Evolutionary conservation across 352 stramenopile species (phyloP), one percentile per base, ranked within the genome.

Genomic region (Globisporangium perplexum): DNA sequence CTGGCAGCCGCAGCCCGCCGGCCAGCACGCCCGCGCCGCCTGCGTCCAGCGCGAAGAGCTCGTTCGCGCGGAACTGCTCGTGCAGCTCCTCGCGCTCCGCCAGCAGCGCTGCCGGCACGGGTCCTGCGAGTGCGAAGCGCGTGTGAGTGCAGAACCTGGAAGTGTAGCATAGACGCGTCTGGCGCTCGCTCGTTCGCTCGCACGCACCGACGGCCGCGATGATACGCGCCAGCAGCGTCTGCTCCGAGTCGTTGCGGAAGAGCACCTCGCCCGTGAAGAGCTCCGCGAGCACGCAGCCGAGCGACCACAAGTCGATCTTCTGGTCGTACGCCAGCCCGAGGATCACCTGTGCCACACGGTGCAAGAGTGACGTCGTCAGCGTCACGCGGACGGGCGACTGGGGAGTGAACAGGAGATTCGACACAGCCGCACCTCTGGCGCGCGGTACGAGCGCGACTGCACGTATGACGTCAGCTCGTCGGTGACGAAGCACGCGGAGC

Each of bases 401-500:
- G 20, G n/a, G n/a, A n/a, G n/a, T n/a, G n/a, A n/a, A n/a, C n/a
- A n/a, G n/a, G n/a, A n/a, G n/a, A n/a, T 49, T 22, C 33, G 67
- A 75, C 17, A 97, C 59, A 39, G 79, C 66, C 91, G 53, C 26
- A 96, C 87, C 78, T 99, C 96, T 23, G 96, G 96, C 10, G 90
- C 93, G 24, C 96, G 86, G 82, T 99, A 99, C 53, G 98, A 99
- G 24, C 96, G 82, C 23, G 86, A 98, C 63, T 99, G 96, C 42
- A 99, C 98, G 71, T 99, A 99, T 4, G 92, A 96, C 50, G 97
- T 98, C 50, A 97, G 83, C 24, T 96, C 93, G 54, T 97, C 95
- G 38, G 95, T 93, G 43, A 85, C 88, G 50, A 96, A 93, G 81
- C 97, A 99, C 1, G 90, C 97, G 2, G 87, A 98, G 14, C 97